These are phyloP conservation scores for carrot (Daucus carota) DNA, from an alignment of 129 eudicot species.

Conservation along the genomic window DH1_v3.0 NC_030381.2:35283501-35284000, in stretches of 20 bases:
- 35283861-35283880: slow-evolving; percentile 4
- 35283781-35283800: not conserved
- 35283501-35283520: too few relatives aligned
- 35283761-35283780: slow-evolving; percentile 6
- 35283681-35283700: not conserved
- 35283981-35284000: too few relatives aligned
- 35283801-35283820: not conserved
- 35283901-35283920: too few relatives aligned
- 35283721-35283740: not conserved
- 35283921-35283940: too few relatives aligned
- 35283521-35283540: too few relatives aligned
- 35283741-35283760: not conserved
- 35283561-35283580: too few relatives aligned
- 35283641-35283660: slow-evolving; percentile 43
- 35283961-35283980: too few relatives aligned
- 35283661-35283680: slow-evolving; percentile 35
- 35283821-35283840: not conserved
- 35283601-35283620: not conserved
- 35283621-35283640: slow-evolving; percentile 10
- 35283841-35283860: not conserved
- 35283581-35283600: too few relatives aligned
- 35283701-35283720: too few relatives aligned
- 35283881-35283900: not conserved
- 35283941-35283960: too few relatives aligned
- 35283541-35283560: too few relatives aligned